phyloP scores from a whole-genome alignment of 768 basidiomycete species.

The Tephrocybe sp. region DNA sequence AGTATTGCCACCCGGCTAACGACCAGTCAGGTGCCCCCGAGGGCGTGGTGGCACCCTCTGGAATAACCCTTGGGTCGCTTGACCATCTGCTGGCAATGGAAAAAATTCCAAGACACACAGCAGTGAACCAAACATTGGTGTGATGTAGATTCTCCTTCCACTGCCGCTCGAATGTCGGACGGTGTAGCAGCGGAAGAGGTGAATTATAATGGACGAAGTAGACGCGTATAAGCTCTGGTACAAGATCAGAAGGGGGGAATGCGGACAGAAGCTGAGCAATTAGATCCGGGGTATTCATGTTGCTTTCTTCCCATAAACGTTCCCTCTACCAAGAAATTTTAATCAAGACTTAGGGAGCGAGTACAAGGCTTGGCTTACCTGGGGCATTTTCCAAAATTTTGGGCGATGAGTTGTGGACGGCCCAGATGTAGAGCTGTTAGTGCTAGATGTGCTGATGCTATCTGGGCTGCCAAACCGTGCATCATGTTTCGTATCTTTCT shows the following conservation, averaged over 20 bases:
- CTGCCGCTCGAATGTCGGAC: slow-evolving; percentile 65
- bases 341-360: neutral
- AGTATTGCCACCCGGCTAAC: slow-evolving; percentile 61
- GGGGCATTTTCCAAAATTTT: slow-evolving; percentile 59
- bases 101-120: slow-evolving; percentile 62
- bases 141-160: slow-evolving; percentile 55
- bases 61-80: slow-evolving; percentile 58
- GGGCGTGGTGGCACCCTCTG: slow-evolving; percentile 21
- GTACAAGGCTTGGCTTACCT: slow-evolving; percentile 36
- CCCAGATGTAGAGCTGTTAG: slow-evolving; percentile 1
- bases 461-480: slow-evolving; percentile 18
- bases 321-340: slow-evolving; percentile 51
- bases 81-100: slow-evolving; percentile 70
- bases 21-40: slow-evolving; percentile 43
- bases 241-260: slow-evolving; percentile 69
- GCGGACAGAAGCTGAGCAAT: slow-evolving; percentile 34
- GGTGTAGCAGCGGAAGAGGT: slow-evolving; percentile 69
- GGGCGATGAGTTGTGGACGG: slow-evolving; percentile 33
- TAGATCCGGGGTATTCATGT: slow-evolving; percentile 27
- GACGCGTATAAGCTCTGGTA: slow-evolving; percentile 54
- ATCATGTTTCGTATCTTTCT: slow-evolving; percentile 20
- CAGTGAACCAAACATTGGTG: slow-evolving; percentile 57
- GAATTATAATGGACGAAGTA: slow-evolving; percentile 67
- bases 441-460: slow-evolving; percentile 13
- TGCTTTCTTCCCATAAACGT: slow-evolving; percentile 48